Percentiles rank a stretch among this genome's conserved stretches.
Conservation (phyloP, 305 asterid genomes). For the Caryopteris hybrid region DNA sequence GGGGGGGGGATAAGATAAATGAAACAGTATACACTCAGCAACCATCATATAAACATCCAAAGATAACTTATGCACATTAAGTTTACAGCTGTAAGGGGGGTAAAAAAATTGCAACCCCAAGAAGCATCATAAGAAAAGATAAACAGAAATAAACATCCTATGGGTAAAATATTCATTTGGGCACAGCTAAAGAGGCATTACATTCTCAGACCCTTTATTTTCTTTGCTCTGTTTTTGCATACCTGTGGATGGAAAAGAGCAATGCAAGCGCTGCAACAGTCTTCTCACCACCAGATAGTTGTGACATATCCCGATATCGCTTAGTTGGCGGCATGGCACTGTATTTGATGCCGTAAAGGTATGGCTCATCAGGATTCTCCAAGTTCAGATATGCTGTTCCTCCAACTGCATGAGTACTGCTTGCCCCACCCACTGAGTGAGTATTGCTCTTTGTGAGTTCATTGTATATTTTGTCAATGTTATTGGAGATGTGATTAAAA, state of each 20-base stretch:
- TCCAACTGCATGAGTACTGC: constrained; percentile 65
- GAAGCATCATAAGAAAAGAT: neutral
- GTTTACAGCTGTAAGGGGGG: neutral
- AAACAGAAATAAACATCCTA: neutral
- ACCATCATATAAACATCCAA: neutral
- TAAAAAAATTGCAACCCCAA: neutral
- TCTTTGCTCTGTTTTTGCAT: constrained; percentile 4
- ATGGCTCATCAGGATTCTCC: constrained; percentile 90
- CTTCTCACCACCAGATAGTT: constrained; percentile 96
- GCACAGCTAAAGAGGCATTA: neutral
- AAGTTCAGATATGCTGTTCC: constrained; percentile 66
- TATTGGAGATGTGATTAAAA: constrained; percentile 75
- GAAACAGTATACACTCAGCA: neutral
- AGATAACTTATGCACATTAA: neutral
- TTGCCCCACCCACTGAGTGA: constrained; percentile 50
- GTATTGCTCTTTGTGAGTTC: constrained; percentile 68
- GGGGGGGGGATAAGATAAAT: neutral
- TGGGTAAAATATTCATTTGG: neutral
- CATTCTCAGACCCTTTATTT: neutral
- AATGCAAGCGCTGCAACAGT: constrained; percentile 99
- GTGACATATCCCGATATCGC: constrained; percentile 95
- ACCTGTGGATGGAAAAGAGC: constrained; percentile 96
- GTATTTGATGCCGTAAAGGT: constrained; percentile 88
- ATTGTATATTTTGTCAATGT: constrained; percentile 67
- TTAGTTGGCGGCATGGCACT: constrained; percentile 99